Percentiles rank a stretch among this genome's conserved stretches.
Evolutionary conservation across 2,329 filamentous ascomycete species (phyloP).

Genomic region (Cytospora piceicola): DNA sequence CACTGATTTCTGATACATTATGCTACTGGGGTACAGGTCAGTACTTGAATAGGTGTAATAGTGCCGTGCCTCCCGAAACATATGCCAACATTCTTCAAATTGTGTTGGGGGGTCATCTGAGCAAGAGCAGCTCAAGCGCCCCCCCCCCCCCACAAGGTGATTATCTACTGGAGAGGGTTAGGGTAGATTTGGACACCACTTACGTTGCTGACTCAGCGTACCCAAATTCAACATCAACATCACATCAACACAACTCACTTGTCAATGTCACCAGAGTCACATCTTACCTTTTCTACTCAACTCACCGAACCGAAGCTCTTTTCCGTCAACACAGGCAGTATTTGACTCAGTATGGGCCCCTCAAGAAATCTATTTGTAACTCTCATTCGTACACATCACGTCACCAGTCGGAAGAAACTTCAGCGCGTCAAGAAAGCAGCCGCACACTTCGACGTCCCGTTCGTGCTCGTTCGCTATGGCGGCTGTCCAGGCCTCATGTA

Average conservation of each 20-base stretch:
- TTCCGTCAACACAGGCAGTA: neutral
- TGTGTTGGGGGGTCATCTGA: neutral
- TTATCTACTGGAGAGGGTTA: too few species aligned
- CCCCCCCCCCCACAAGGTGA: too few species aligned
- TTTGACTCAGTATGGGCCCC: slow-evolving; percentile 12
- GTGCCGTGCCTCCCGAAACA: neutral
- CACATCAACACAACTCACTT: neutral
- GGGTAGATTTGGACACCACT: neutral
- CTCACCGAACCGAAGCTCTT: neutral
- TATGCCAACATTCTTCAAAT: neutral
- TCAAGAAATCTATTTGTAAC: slow-evolving; percentile 46
- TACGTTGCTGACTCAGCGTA: neutral
- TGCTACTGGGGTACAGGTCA: rapidly evolving
- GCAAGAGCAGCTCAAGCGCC: too few species aligned
- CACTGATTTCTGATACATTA: neutral
- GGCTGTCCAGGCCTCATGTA: slow-evolving; percentile 79
- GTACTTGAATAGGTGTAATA: neutral
- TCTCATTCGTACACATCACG: slow-evolving; percentile 78
- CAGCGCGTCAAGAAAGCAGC: slow-evolving; percentile 64
- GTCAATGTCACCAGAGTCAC: neutral
- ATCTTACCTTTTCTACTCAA: neutral
- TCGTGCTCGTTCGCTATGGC: slow-evolving; percentile 68
- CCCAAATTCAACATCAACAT: neutral
- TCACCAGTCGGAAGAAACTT: slow-evolving; percentile 77
- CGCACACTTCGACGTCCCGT: slow-evolving; percentile 62